Evolutionary conservation across 768 basidiomycete genomes (phyloP), one percentile per base, ranked within the genome.

Genomic region (Tricholoma saponaceum): DNA sequence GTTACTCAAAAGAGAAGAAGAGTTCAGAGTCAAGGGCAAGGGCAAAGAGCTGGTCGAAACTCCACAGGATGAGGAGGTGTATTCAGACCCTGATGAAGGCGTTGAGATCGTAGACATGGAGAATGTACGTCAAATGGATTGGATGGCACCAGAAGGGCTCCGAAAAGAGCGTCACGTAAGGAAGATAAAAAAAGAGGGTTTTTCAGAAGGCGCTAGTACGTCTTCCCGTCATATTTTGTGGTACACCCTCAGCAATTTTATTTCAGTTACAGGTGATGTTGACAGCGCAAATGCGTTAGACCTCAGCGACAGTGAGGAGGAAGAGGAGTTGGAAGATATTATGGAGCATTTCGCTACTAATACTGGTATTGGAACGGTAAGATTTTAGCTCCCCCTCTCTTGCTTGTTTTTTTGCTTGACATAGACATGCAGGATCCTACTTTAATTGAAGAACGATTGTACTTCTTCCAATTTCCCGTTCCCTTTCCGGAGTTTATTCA

Each of bases 21-120:
- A 66, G 32, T 32, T 59, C 58, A 76, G 66, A 58, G 44, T 23
- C 6, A 46, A 46, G 4, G 69, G 64, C 20, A 68, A 70, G 47
- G 70, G 18, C 39, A 43, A 67, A 53, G 64, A 61, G 51, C 61
- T 65, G 55, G 59, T 58, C 37, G 71, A 70, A 60, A 60, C 63
- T 22, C 68, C 79, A 49, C 78, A 81, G 16, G 83, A 88, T 16
- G 84, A 75, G 5, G 91, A 92, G 58, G 77, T 79, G 18, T 92
- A 93, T 70, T 94, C 92, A 16, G 92, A 94, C 58, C 89, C 90
- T 12, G 92, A 93, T 64, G 89, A 92, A 55, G 91, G 89, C 10
- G 87, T 92, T 23, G 89, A 92, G 72, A 91, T 93, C 53, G 76
- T 94, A 39, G 92, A 94, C 65, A 88, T 94, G 83, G 84, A 86